Evolutionary conservation across 2,329 filamentous ascomycete genomes (phyloP), one percentile per base, ranked within the genome.

Genomic region (Xylaria sp.): DNA sequence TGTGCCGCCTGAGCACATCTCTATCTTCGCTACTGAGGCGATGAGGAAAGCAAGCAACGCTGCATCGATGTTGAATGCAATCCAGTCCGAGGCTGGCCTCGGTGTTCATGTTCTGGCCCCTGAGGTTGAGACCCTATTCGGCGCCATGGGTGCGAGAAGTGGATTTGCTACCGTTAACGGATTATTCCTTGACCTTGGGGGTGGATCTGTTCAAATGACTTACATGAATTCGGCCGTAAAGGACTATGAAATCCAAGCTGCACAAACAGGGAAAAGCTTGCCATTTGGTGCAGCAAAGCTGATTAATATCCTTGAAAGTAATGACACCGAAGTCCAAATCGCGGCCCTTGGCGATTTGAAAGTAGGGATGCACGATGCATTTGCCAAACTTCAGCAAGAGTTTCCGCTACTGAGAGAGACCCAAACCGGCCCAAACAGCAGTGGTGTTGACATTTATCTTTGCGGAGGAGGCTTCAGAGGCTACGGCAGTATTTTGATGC

Each of bases 401-500:
- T 90, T 89, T 69, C 82, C 86, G 3, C 75, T 76, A 1, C 88
- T 94, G 0, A 77, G 81, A 13, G 81, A 84, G 18, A 79, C 90
- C 6, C 76, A 73, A 32, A 65, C 71, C 13, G 65, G 63, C 39
- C 50, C 65, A 25, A 70, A 70, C 8, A 54, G 70, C 10, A 83
- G 83, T 1, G 87, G 87, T 4, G 84, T 94, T 66, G 89, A 91
- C 41, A 84, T 97, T 9, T 97, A 94, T 78, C 89, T 98, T 66
- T 97, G 92, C 71, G 94, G 94, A 52, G 94, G 94, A 28, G 94
- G 94, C 0, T 97, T 97, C 78, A 86, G 94, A 44, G 94, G 94
- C 18, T 97, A 97, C 85, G 94, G 94, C 7, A 97, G 93, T 80
- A 90, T 97, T 76, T 85, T 97, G 62, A 94, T 97, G 91, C 90